Evolutionary conservation across 352 stramenopile species (phyloP).

Genomic region (Globisporangium orthogonon): DNA sequence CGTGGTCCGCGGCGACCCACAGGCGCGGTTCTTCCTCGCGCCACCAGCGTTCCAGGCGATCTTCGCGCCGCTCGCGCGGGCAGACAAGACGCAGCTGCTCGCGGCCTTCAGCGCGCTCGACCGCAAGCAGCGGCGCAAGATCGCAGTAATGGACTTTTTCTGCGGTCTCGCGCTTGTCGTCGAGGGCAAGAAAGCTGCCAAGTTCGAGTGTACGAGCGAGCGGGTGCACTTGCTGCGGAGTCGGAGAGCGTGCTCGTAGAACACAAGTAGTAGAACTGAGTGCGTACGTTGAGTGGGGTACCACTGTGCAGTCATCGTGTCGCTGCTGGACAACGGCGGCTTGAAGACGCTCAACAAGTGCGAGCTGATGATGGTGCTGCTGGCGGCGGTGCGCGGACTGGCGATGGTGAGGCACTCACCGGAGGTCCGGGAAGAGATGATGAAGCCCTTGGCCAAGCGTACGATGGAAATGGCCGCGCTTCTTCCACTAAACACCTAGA

Average conservation of each 20-base stretch:
- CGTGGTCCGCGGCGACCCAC: slow-evolving; percentile 11
- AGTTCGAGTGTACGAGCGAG: slow-evolving; percentile 46
- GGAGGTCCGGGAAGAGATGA: slow-evolving; percentile 20
- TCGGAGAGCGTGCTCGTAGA: background rate
- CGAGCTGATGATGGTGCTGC: slow-evolving; percentile 54
- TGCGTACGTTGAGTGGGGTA: background rate
- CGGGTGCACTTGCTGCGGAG: too few relatives aligned
- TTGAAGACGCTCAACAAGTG: slow-evolving; percentile 51
- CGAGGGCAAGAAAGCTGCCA: slow-evolving; percentile 54
- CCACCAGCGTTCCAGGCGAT: slow-evolving; percentile 44
- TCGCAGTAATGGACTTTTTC: slow-evolving; percentile 56
- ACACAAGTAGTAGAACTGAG: background rate
- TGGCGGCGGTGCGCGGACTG: slow-evolving; percentile 34
- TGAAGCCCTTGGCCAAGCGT: slow-evolving; percentile 46
- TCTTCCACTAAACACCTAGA: too few relatives aligned
- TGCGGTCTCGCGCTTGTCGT: slow-evolving; percentile 47
- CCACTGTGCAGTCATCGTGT: slow-evolving; percentile 37
- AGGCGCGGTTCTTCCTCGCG: slow-evolving; percentile 48
- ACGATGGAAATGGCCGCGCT: background rate
- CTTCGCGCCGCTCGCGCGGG: slow-evolving; percentile 12
- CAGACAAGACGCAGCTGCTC: slow-evolving; percentile 36
- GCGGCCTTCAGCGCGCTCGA: slow-evolving; percentile 39
- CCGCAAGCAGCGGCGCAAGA: slow-evolving; percentile 13
- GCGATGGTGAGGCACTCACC: slow-evolving; percentile 43
- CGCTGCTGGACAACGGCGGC: slow-evolving; percentile 53